Conservation (phyloP, 495 filamentous ascomycete genomes). For the Talaromyces proteolyticus region DNA sequence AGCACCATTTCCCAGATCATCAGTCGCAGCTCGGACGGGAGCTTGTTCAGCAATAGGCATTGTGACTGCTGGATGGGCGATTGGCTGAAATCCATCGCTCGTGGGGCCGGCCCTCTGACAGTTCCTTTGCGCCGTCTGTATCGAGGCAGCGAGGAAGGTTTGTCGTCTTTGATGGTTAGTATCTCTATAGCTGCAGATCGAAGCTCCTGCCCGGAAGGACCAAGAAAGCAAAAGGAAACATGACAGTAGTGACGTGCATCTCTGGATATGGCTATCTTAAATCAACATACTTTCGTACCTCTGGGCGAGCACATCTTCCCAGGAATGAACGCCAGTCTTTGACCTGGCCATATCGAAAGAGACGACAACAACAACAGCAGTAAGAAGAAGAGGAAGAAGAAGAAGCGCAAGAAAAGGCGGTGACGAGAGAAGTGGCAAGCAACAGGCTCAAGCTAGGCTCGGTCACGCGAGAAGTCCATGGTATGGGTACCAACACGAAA, state of each 20-base stretch:
- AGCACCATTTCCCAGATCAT: slow-evolving; percentile 40
- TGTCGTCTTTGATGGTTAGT: slow-evolving; percentile 25
- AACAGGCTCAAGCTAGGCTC: neutral
- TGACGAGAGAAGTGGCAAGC: too few species aligned
- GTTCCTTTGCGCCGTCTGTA: slow-evolving; percentile 9
- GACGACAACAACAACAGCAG: too few species aligned
- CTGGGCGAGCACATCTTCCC: slow-evolving; percentile 42
- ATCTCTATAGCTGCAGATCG: neutral
- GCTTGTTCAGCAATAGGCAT: slow-evolving; percentile 28
- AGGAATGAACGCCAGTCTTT: slow-evolving; percentile 35
- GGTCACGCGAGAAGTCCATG: neutral
- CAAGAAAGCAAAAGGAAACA: slow-evolving; percentile 1
- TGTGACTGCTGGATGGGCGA: slow-evolving; percentile 16
- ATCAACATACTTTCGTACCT: slow-evolving; percentile 36
- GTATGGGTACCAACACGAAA: neutral
- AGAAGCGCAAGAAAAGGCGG: neutral
- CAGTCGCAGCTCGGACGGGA: slow-evolving; percentile 38
- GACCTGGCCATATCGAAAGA: slow-evolving; percentile 27
- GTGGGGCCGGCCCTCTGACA: neutral
- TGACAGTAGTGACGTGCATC: too few species aligned
- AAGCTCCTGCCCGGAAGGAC: neutral
- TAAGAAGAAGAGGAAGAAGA: too few species aligned
- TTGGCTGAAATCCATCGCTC: slow-evolving; percentile 1
- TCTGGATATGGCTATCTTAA: too few species aligned
- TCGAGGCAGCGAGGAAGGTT: slow-evolving; percentile 24